phyloP scores from a whole-genome alignment of 176 grass and related monocot genomes.

The Stipa capillata region DNA sequence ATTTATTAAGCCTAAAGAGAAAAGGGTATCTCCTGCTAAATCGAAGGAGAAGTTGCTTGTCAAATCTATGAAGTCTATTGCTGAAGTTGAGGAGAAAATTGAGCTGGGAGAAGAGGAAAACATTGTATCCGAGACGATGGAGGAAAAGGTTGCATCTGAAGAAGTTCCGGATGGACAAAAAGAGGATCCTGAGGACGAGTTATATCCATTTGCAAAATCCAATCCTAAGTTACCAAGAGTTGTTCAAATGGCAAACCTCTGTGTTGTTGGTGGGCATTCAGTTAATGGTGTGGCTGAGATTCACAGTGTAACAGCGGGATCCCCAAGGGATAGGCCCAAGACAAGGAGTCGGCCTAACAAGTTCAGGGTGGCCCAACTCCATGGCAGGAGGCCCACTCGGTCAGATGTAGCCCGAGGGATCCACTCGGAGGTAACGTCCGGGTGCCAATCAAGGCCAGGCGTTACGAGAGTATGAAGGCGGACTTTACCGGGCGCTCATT shows the following conservation, averaged over 20 bases:
- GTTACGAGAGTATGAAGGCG: too few relatives aligned
- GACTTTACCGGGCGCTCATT: too few relatives aligned
- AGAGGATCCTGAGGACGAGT: conserved; percentile 54
- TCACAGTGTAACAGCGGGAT: too few relatives aligned
- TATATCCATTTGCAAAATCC: conserved; percentile 61
- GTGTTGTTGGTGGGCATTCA: conserved; percentile 85
- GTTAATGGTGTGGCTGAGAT: conserved; percentile 98
- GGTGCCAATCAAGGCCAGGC: too few relatives aligned
- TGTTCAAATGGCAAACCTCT: conserved; percentile 90
- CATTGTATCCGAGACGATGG: conserved; percentile 24
- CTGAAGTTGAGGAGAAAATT: conserved; percentile 28
- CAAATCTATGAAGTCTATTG: conserved; percentile 37
- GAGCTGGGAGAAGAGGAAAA: conserved; percentile 22
- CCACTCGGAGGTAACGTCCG: too few relatives aligned
- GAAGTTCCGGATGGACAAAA: conserved; percentile 24
- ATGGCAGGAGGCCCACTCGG: too few relatives aligned
- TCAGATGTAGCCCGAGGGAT: too few relatives aligned
- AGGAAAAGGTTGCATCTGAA: conserved; percentile 19
- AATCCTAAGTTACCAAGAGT: conserved; percentile 70
- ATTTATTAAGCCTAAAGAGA: conserved; percentile 71
- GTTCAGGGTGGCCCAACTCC: too few relatives aligned
- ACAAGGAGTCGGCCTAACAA: too few relatives aligned
- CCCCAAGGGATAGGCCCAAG: too few relatives aligned
- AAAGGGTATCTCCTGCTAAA: conserved; percentile 40
- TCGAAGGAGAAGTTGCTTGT: conserved; percentile 31